Percentiles rank a stretch among this genome's conserved stretches.
These are phyloP conservation scores for Incumbomyces delicatus DNA, from an alignment of 2,329 filamentous ascomycete genomes.

Conservation along the genomic window DNA sequence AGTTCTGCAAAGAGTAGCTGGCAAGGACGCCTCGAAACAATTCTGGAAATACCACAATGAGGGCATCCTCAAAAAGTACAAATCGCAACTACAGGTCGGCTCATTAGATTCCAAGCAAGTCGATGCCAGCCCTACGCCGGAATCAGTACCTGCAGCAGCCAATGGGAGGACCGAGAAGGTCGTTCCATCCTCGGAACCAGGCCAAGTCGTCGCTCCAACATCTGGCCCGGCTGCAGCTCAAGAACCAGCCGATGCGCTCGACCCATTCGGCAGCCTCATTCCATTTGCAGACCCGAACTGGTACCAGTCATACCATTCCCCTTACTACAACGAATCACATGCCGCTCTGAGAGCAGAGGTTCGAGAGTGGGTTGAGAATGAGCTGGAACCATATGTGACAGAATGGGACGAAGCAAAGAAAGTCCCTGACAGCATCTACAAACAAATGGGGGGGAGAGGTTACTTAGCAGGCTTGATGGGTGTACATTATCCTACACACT, in stretches of 20 bases:
- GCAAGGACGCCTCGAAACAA: slow-evolving; percentile 59
- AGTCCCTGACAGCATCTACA: slow-evolving; percentile 83
- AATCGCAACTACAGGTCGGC: slow-evolving; percentile 49
- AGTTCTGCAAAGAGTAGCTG: slow-evolving; percentile 56
- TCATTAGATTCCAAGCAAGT: slow-evolving; percentile 81
- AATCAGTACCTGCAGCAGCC: slow-evolving; percentile 31
- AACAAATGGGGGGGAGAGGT: slow-evolving; percentile 85
- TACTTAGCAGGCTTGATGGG: slow-evolving; percentile 88
- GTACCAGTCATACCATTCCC: slow-evolving; percentile 96
- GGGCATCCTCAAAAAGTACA: slow-evolving; percentile 53
- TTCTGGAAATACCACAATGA: slow-evolving; percentile 59
- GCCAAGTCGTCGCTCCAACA: slow-evolving; percentile 37
- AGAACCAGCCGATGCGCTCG: slow-evolving; percentile 61
- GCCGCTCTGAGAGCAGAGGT: slow-evolving; percentile 83
- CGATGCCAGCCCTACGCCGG: slow-evolving; percentile 40
- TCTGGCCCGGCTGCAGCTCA: slow-evolving; percentile 32
- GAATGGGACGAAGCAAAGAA: slow-evolving; percentile 96
- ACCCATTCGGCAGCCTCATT: slow-evolving; percentile 69
- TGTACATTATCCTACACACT: slow-evolving; percentile 63
- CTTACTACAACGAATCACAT: slow-evolving; percentile 93
- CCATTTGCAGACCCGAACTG: slow-evolving; percentile 88
- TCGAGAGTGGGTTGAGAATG: slow-evolving; percentile 80
- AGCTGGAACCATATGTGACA: slow-evolving; percentile 80
- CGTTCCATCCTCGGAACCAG: slow-evolving; percentile 51
- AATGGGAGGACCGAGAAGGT: slow-evolving; percentile 40